Base-by-base conservation (phyloP, 495 filamentous ascomycete species). In the Penicillium subrubescens region DNA sequence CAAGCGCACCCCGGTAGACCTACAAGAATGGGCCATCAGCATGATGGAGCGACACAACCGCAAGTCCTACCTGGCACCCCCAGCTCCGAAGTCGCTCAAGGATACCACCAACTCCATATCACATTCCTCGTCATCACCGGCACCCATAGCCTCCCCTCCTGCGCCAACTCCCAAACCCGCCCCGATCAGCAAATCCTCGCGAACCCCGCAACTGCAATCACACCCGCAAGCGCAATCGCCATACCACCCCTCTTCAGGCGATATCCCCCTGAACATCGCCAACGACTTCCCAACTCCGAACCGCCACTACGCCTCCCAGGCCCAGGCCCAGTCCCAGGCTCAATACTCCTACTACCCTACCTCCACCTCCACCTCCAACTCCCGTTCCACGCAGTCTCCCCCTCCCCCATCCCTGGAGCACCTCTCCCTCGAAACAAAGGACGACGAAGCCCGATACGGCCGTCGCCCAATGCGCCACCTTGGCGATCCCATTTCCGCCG, bases 21-120 rank as follows among this genome's bases (percentile, higher is more conserved):
- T 97, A 19, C 86, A 90, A 78, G 89, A 90, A 57, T 97, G 94
- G 94, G 93, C 94, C 25, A 88, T 93, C 54, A 87, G 90, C 70
- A 85, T 97, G 83, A 93, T 97, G 87, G 91, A 96, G 65, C 86
- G 87, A 63, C 88, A 96, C 68, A 95, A 96, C 70, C 92, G 93
- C 68, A 96, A 94, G 75, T 96, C 92, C 7, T 94, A 97, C 76
- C 84, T 97, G 41, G 89, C 85, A 27, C 89, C 92, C 8, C 81
- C 82, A 17, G 74, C 80, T 8, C 81, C 83, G n/a, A 80, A 81
- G 57, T 79, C 81, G 0, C 75, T 84, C 27, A 77, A 75, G 59
- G 77, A 79, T 15, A 62, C 66, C 39, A 31, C 66, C 15, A 63
- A 69, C 10, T 61, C 65, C 5, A 55, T 59, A 17, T 52, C 68